Evolutionary conservation across 768 basidiomycete species (phyloP), one percentile per base, ranked within the genome.

Genomic region (Albatrellus ellisii): DNA sequence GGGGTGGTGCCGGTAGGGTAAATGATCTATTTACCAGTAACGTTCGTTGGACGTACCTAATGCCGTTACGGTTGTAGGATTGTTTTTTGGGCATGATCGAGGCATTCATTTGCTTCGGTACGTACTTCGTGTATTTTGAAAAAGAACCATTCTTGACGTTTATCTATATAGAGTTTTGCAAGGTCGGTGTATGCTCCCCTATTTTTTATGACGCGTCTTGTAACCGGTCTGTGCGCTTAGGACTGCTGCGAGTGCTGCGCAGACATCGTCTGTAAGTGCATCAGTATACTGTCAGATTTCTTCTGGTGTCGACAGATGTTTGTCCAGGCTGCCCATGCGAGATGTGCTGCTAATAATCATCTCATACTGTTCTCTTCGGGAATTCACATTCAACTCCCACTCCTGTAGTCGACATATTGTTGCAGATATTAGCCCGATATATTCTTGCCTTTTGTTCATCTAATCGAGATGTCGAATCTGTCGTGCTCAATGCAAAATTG

Each of bases 101-200:
- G 22, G 81, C 78, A 55, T 84, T 82, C 70, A 51, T 85, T 18
- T 84, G 81, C 62, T 84, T 73, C 55, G 80, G 77, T 79, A 48
- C 51, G 77, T 58, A 31, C 36, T 32, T 31, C 12, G 20, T 24
- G 36, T 10, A 17, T 41, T 17, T 14, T 24, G 18, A 21, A 6
- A 36, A 24, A 17, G 14, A 15, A 17, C 22, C 26, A 25, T 22
- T 14, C 39, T 37, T 44, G 38, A 38, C 36, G 25, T 20, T 26
- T 28, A 1, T 17, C 20, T n/a, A 15, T 43, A 40, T 44, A 80
- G 79, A 82, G 54, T 78, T 77, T 46, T 83, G 77, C 69, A 77
- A 80, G 70, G 79, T 80, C 49, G 35, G 64, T 43, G 14, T 39
- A 35, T 18, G 26, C 35, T 24, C 25, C 24, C 15, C 26, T 15